phyloP scores from a whole-genome alignment of 306 rosid genomes.

The Rosa lucieae region DNA sequence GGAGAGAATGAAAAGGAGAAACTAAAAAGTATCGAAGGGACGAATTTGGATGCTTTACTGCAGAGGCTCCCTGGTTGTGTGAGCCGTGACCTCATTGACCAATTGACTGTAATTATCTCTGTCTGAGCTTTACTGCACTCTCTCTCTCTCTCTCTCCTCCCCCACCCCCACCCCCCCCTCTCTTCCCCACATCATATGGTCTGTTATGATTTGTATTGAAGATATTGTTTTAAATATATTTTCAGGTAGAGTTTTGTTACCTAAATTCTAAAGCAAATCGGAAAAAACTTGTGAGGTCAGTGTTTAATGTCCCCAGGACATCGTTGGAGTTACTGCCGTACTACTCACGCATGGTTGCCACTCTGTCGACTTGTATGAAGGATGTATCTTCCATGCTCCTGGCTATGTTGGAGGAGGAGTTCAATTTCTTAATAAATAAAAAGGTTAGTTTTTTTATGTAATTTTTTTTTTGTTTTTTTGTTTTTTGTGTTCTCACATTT shows the following conservation, averaged over 20 bases:
- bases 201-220: constrained; percentile 8
- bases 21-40: constrained; percentile 82
- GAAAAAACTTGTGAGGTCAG: constrained; percentile 90
- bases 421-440: constrained; percentile 91
- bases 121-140: constrained; percentile 21
- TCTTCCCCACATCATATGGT: neutral
- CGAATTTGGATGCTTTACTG: constrained; percentile 89
- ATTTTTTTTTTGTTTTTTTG: neutral
- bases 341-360: constrained; percentile 96
- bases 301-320: constrained; percentile 97
- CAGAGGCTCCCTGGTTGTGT: constrained; percentile 99
- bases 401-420: constrained; percentile 96
- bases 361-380: constrained; percentile 98
- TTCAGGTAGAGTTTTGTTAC: constrained; percentile 96
- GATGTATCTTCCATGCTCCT: constrained; percentile 82
- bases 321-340: constrained; percentile 87
- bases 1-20: constrained; percentile 92
- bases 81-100: constrained; percentile 99
- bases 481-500: neutral
- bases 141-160: neutral
- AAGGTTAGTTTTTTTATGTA: constrained; percentile 52
- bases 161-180: neutral
- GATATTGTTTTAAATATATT: constrained; percentile 23
- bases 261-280: constrained; percentile 88
- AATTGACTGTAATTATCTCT: constrained; percentile 72